Conservation (phyloP, 176 grass and related monocot genomes). For the Aegilops longissima region DNA sequence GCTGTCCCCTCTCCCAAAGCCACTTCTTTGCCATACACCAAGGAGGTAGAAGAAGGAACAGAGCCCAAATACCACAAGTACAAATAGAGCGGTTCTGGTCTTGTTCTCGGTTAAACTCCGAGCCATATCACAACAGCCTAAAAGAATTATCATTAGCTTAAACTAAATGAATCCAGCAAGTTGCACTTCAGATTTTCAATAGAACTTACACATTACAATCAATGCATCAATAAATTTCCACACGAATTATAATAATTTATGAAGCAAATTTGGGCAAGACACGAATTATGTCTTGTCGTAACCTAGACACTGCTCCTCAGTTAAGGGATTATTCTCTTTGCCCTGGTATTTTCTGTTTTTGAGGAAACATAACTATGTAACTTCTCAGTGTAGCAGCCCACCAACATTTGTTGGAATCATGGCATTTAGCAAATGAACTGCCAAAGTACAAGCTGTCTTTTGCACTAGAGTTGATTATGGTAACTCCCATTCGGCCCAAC, state of each 20-base stretch:
- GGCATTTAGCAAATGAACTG: not conserved
- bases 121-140: slow-evolving; percentile 52
- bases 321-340: not conserved
- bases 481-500: not conserved
- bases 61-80: slow-evolving; percentile 53
- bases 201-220: not conserved
- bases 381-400: not conserved
- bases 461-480: not conserved
- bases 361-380: not conserved
- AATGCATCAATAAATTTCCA: not conserved
- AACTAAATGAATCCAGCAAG: not conserved
- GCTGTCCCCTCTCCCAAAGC: slow-evolving; percentile 67
- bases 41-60: slow-evolving; percentile 82
- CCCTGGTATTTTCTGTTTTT: not conserved
- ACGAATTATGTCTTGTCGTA: not conserved
- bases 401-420: not conserved
- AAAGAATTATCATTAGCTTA: slow-evolving; percentile 16
- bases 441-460: not conserved
- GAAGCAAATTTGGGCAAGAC: not conserved
- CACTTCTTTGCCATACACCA: slow-evolving; percentile 66
- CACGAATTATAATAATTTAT: not conserved
- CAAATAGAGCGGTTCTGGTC: slow-evolving; percentile 51
- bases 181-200: not conserved
- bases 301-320: not conserved
- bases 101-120: slow-evolving; percentile 49